Conservation (phyloP, 495 filamentous ascomycete genomes). For the Rusavskia elegans region DNA sequence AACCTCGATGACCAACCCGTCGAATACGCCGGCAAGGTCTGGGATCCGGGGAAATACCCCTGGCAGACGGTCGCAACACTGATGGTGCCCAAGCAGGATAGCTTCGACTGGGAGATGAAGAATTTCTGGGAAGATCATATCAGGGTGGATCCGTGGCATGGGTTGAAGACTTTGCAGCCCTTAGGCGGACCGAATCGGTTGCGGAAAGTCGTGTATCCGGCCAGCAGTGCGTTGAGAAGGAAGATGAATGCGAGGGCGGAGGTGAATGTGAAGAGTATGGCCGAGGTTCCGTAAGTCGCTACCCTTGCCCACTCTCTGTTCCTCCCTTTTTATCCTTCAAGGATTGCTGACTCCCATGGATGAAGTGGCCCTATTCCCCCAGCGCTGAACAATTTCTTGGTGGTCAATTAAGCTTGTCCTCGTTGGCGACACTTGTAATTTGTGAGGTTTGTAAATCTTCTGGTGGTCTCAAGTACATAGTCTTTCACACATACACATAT, state of each 20-base stretch:
- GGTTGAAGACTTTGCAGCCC: slow-evolving; percentile 26
- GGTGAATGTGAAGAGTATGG: slow-evolving; percentile 16
- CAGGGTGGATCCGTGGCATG: slow-evolving; percentile 28
- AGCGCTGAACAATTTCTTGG: too few relatives aligned
- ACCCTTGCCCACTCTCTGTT: background rate
- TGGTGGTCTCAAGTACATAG: too few relatives aligned
- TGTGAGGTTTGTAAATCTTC: too few relatives aligned
- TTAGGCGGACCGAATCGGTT: slow-evolving; percentile 27
- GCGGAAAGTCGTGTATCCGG: slow-evolving; percentile 23
- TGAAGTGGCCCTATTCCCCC: too few relatives aligned
- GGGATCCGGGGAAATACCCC: slow-evolving; percentile 32
- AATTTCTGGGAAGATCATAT: slow-evolving; percentile 33
- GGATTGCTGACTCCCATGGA: too few relatives aligned
- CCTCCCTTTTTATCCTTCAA: too few relatives aligned
- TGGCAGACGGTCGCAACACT: slow-evolving; percentile 30
- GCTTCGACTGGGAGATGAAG: slow-evolving; percentile 24
- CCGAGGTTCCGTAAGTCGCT: slow-evolving; percentile 14
- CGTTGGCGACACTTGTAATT: too few relatives aligned
- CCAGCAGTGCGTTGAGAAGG: slow-evolving; percentile 19
- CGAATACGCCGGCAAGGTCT: slow-evolving; percentile 30
- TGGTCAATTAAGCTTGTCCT: too few relatives aligned
- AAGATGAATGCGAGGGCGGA: slow-evolving; percentile 20
- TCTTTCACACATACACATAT: too few relatives aligned
- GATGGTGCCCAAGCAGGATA: slow-evolving; percentile 28
- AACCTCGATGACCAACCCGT: slow-evolving; percentile 32